These are phyloP conservation scores for Yamadazyma spencermartinsiae DNA, from an alignment of 1,139 yeast genomes.

Conservation along the genomic window DNA sequence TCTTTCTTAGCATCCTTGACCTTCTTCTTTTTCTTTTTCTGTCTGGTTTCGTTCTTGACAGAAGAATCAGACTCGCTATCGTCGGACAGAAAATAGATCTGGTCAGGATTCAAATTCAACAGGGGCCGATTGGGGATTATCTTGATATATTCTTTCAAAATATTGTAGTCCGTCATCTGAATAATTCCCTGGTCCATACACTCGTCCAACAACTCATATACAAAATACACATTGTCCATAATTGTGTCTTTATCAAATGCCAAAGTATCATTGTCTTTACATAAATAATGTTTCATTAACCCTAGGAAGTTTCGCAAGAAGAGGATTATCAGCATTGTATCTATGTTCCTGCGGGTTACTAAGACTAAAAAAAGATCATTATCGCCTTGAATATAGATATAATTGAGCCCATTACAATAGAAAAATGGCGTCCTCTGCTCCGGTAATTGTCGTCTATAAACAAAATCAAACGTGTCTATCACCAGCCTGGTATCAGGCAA, in stretches of 20 bases:
- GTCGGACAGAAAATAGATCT: constrained; percentile 6
- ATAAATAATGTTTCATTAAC: constrained; percentile 33
- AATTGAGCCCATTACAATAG: constrained; percentile 29
- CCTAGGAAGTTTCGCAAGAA: constrained; percentile 36
- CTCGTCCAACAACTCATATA: constrained; percentile 46
- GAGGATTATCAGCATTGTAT: constrained; percentile 44
- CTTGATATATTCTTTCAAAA: constrained; percentile 46
- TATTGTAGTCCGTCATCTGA: constrained; percentile 46
- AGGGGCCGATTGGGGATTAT: constrained; percentile 37
- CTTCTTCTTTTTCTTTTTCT: constrained; percentile 9
- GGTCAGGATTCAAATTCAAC: constrained; percentile 12
- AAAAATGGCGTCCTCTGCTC: constrained; percentile 35
- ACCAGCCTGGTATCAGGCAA: constrained; percentile 28
- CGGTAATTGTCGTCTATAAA: constrained; percentile 21
- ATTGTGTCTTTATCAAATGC: constrained; percentile 31
- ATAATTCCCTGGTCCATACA: constrained; percentile 47
- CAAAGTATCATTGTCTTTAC: constrained; percentile 12
- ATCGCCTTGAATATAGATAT: constrained; percentile 29
- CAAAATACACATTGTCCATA: constrained; percentile 40
- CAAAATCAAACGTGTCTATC: constrained; percentile 28
- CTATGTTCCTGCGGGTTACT: constrained; percentile 32
- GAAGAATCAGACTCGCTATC: constrained; percentile 12
- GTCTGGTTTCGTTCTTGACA: constrained; percentile 8
- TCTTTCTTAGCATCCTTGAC: constrained; percentile 17
- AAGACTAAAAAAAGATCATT: constrained; percentile 34